Evolutionary conservation across 768 basidiomycete genomes (phyloP), one percentile per base, ranked within the genome.

Genomic region (Coprinellus aureogranulatus): DNA sequence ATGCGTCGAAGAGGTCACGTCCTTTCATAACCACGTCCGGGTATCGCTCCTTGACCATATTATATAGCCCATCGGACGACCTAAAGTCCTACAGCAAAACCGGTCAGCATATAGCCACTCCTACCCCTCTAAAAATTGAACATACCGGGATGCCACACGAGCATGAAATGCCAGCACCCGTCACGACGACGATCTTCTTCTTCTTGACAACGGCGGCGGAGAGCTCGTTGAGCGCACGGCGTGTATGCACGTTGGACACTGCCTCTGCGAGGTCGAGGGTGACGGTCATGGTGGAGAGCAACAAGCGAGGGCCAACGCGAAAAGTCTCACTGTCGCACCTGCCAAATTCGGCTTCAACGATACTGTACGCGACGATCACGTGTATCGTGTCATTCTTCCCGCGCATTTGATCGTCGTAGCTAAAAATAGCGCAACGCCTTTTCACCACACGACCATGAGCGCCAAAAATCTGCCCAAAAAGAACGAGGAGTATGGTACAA

Each of bases 141-240:
- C 92, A 62, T 66, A 98, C 96, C 10, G 95, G 96, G 68, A 99
- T 97, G 55, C 96, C 96, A 68, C 88, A 92, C 23, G 92, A 93
- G 73, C 94, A 98, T 23, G 94, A 96, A 61, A 98, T 95, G 52
- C 96, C 96, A 3, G 96, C 96, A 23, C 96, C 96, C 34, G 92
- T 92, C 61, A 98, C 88, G 9, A 96, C 85, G 20, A 99, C 82
- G 59, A 95, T 88, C 72, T 84, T 87, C 76, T 89, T 94, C 72
- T 86, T 84, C 71, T 90, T 94, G 20, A 87, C 88, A 34, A 98
- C 87, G 10, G 86, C 76, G 6, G 86, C 78, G 12, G 92, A 92
- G 44, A 98, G 72, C 57, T 86, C 85, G 3, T 81, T 69, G 4
- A 97, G 81, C 12, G 84, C 64, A 45, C 85, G 81, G 51, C 88